Evolutionary conservation across 805 yeast genomes (phyloP).

Genomic region (Hanseniaspora vineae): DNA sequence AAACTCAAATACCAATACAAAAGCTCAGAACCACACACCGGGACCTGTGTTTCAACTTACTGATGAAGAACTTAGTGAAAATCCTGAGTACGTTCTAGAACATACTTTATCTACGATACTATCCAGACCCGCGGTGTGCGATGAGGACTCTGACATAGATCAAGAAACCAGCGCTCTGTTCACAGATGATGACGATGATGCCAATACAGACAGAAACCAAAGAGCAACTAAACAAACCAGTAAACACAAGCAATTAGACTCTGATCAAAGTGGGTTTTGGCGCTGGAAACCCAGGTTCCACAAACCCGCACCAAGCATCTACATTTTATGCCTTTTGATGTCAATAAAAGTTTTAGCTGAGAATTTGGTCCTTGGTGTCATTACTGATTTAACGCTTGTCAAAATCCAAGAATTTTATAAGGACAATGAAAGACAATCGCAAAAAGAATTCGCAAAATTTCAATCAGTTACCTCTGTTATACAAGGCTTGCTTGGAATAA

Average conservation of each 20-base stretch:
- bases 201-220: neutral
- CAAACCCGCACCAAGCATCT: slow-evolving; percentile 1
- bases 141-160: neutral
- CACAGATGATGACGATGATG: neutral
- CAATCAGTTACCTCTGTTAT: slow-evolving; percentile 9
- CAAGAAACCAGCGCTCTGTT: neutral
- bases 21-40: neutral
- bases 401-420: neutral
- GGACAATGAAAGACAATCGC: neutral
- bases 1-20: neutral
- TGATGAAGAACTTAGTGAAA: neutral
- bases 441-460: slow-evolving; percentile 9
- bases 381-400: slow-evolving; percentile 3
- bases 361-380: slow-evolving; percentile 5
- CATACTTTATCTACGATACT: slow-evolving; percentile 2
- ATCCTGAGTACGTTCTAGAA: slow-evolving; percentile 3
- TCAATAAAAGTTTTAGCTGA: slow-evolving; percentile 5
- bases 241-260: too few relatives aligned
- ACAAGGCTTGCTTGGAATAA: slow-evolving; percentile 12
- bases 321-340: slow-evolving; percentile 1
- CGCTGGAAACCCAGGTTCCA: neutral
- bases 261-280: too few relatives aligned
- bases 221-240: neutral
- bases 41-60: neutral
- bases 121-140: neutral